A percentile compares a stretch with the other conserved stretches of the same genome.
phyloP scores from a whole-genome alignment of 2,329 filamentous ascomycete species.

The Penicillium sp. region DNA sequence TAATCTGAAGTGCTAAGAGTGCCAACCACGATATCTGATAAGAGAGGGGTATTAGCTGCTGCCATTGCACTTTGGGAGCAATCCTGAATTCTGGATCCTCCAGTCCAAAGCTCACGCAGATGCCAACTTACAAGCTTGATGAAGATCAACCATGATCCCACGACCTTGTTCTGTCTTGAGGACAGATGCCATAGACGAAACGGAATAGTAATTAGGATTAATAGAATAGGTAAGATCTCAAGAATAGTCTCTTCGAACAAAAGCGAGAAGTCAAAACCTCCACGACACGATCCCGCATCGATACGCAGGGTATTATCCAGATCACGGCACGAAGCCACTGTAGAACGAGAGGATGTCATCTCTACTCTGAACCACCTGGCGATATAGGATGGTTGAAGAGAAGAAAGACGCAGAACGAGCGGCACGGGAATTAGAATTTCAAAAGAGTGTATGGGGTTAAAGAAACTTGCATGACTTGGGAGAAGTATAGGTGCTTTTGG shows the following conservation, averaged over 20 bases:
- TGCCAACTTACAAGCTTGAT: constrained; percentile 36
- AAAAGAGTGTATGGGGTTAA: constrained; percentile 9
- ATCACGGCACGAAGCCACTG: constrained; percentile 29
- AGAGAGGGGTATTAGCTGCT: constrained; percentile 8
- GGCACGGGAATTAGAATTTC: constrained; percentile 10
- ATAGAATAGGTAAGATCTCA: constrained; percentile 34
- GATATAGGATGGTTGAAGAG: constrained; percentile 16
- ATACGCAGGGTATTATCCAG: constrained; percentile 37
- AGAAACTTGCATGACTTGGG: constrained; percentile 13
- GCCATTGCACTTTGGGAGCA: not conserved
- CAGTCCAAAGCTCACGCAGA: not conserved
- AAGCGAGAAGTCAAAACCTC: constrained; percentile 45
- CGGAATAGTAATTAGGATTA: constrained; percentile 36
- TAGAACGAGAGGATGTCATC: constrained; percentile 28
- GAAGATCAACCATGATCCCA: constrained; percentile 29
- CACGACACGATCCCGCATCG: constrained; percentile 36
- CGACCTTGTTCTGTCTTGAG: constrained; percentile 36
- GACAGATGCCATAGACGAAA: constrained; percentile 38
- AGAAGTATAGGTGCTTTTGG: constrained; percentile 10
- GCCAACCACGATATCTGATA: constrained; percentile 31
- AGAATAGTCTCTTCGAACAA: constrained; percentile 47
- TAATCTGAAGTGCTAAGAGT: constrained; percentile 37
- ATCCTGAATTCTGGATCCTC: not conserved
- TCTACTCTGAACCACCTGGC: constrained; percentile 20
- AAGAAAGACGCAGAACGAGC: constrained; percentile 12